Percentiles rank a stretch among this genome's conserved stretches.
Evolutionary conservation across 2,329 filamentous ascomycete genomes (phyloP).

Genomic region (Atkinsonella texensis): DNA sequence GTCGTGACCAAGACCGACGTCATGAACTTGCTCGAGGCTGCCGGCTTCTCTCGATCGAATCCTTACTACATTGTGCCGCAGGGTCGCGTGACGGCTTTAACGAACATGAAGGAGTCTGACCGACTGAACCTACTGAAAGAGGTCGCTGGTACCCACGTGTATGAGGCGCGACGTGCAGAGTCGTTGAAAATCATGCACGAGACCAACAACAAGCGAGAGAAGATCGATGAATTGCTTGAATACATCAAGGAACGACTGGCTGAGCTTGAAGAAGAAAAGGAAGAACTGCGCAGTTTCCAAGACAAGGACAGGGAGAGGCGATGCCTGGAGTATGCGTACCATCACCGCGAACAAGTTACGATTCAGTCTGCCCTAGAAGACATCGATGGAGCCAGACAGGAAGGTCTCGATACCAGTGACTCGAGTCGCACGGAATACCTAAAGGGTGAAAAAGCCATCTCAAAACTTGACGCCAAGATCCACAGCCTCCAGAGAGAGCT

Average conservation of each 20-base stretch:
- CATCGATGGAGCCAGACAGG: constrained; percentile 70
- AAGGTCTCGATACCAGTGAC: constrained; percentile 74
- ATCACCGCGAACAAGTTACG: constrained; percentile 76
- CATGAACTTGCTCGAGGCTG: constrained; percentile 87
- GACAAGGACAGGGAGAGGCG: constrained; percentile 87
- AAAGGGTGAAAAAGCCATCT: constrained; percentile 67
- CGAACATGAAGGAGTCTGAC: constrained; percentile 97
- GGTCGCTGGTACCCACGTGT: constrained; percentile 95
- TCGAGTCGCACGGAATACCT: constrained; percentile 66
- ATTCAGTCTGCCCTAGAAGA: constrained; percentile 67
- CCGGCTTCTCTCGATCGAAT: constrained; percentile 92
- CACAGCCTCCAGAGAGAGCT: constrained; percentile 70
- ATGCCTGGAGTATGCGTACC: constrained; percentile 89
- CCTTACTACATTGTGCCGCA: constrained; percentile 99
- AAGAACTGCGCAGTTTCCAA: constrained; percentile 86
- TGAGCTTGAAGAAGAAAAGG: constrained; percentile 94
- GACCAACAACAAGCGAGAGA: constrained; percentile 84
- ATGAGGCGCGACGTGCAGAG: constrained; percentile 82
- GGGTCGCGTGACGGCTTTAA: constrained; percentile 86
- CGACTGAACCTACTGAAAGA: constrained; percentile 85
- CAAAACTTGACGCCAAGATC: constrained; percentile 66
- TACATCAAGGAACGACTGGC: constrained; percentile 83
- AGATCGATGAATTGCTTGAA: constrained; percentile 84
- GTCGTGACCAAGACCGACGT: constrained; percentile 92
- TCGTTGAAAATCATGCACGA: constrained; percentile 95